Conservation (phyloP, 1,284 basidiomycete species). For the Lignosus rhinocerotis region DNA sequence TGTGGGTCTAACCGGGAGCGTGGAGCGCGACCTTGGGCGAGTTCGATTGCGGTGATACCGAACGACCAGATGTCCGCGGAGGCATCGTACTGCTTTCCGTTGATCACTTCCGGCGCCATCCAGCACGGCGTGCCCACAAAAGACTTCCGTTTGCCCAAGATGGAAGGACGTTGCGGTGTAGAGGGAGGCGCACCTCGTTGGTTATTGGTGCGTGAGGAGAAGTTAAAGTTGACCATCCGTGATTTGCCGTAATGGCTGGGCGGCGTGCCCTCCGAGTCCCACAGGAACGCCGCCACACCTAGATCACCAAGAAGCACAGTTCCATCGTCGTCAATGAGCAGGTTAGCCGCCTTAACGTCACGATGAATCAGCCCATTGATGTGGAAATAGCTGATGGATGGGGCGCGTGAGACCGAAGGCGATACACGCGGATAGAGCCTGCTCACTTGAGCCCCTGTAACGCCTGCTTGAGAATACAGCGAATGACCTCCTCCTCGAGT, state of each 20-base stretch:
- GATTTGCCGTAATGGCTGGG: conserved; percentile 24
- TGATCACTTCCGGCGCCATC: conserved; percentile 93
- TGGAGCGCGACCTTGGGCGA: conserved; percentile 82
- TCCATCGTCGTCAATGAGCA: conserved; percentile 85
- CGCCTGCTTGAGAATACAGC: conserved; percentile 81
- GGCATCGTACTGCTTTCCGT: conserved; percentile 80
- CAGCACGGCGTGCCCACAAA: conserved; percentile 95
- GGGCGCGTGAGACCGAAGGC: neutral
- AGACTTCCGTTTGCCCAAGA: conserved; percentile 72
- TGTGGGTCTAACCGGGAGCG: conserved; percentile 76
- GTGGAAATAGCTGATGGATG: conserved; percentile 70
- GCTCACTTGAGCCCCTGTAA: conserved; percentile 81
- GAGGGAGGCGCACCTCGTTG: neutral
- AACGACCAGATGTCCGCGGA: conserved; percentile 92
- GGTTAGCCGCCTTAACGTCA: conserved; percentile 88
- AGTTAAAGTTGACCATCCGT: conserved; percentile 22
- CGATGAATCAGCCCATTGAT: conserved; percentile 89
- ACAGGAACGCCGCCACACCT: conserved; percentile 81
- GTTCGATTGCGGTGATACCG: conserved; percentile 86
- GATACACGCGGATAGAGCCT: neutral
- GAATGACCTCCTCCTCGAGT: conserved; percentile 84
- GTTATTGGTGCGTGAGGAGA: conserved; percentile 10
- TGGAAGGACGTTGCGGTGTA: conserved; percentile 24
- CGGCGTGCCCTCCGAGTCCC: conserved; percentile 54
- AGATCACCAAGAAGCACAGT: conserved; percentile 89